Base-by-base conservation (phyloP, 768 basidiomycete genomes). In the Leccinum subgranulosum region DNA sequence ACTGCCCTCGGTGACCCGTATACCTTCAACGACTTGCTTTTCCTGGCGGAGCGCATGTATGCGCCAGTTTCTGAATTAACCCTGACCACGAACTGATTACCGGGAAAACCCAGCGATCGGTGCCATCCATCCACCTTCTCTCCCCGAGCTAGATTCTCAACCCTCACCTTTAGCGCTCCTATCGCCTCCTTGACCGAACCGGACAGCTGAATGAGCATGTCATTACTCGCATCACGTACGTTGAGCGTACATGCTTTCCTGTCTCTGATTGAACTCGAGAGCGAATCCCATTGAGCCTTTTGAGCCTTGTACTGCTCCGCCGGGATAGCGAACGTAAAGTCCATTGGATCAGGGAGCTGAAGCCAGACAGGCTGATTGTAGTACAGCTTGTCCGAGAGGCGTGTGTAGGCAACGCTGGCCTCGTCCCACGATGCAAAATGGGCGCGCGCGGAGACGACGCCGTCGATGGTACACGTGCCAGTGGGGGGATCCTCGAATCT, bases 81-180 rank as follows among this genome's bases (percentile, higher is more conserved):
- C 0, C 66, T 69, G 28, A 61, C 60, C 49, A 80, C 62, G 51
- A 82, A 81, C 1, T 60, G 31, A 50, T 66, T 74, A 8, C 23
- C 62, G 9, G 34, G 36, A 59, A 33, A 49, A 1, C 60, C 64
- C 56, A 84, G 75, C 0, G 75, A 74, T 31, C 74, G 68, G 66
- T 85, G 84, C 84, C 83, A 86, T 34, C 75, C 75, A 3, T 70
- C 68, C 3, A 86, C 69, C 34, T 69, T 78, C 39, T 81, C 78
- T 5, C 85, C 85, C 21, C 73, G 74, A 2, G 76, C 79, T 39
- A 86, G 65, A 53, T 73, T 78, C 66, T 86, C 85, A 23, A 23
- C 80, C 53, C 84, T 73, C 12, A 86, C 84, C 69, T 85, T 86
- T 59, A 87, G 63, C 4, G 77, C 74, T 1, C 85, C 85, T 1